Base-by-base conservation (phyloP, 495 filamentous ascomycete genomes). In the Cercophora newfieldiana region DNA sequence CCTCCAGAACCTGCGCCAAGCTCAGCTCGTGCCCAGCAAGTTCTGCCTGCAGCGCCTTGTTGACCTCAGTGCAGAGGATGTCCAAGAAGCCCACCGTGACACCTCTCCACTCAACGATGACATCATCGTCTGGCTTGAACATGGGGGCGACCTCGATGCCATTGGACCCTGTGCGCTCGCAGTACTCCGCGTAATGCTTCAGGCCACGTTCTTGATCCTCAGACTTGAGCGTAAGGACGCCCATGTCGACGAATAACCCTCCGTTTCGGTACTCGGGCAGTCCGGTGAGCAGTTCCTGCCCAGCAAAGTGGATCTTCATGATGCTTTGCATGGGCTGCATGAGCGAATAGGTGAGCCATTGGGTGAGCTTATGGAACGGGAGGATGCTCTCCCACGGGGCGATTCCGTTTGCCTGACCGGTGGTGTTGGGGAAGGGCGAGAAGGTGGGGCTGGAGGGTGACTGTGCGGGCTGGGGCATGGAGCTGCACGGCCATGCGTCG, bases 311-410 rank as follows among this genome's bases (percentile, higher is more conserved):
- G 18, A 93, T 87, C 53, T 87, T 82, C 60, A 95, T 83, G 3
- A 97, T 76, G 66, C 86, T 91, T 25, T 87, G 83, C 86, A 97
- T 95, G 0, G 93, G 93, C 18, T 92, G 90, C 86, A 93, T 92
- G 28, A 97, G 79, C 21, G 92, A 96, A 77, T 96, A 97, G 6
- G 89, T 88, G 60, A 94, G 88, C 92, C 92, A 96, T 69, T 96
- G 92, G 0, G 92, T 94, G 28, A 94, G 86, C 71, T 96, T 96
- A 80, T 96, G 92, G 85, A 97, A 96, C 0, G 96, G 94, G 7
- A 97, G 89, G 68, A 99, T 97, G 70, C 85, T 90, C 73, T 99
- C 94, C 96, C 95, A 98, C 0, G 89, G 84, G 30, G 88, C 84
- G 12, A 88, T 85, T 21, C 77, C 75, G 64, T 69, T 66, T 47